Evolutionary conservation across 768 basidiomycete genomes (phyloP).

Genomic region (Leccinum pellstonianum): DNA sequence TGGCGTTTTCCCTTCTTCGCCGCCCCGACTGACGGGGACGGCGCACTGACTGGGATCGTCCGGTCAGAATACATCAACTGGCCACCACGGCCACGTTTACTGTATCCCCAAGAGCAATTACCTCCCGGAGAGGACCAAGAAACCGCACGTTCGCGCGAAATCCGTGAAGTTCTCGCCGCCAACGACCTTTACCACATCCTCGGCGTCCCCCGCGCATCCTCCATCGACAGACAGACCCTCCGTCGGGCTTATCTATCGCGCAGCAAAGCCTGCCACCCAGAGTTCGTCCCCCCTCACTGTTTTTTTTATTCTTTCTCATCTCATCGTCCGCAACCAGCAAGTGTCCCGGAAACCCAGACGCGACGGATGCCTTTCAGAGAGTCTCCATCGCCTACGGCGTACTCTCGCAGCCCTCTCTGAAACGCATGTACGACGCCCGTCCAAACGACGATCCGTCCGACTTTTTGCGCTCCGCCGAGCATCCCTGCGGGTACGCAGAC

Average conservation of each 20-base stretch:
- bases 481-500: slow-evolving; percentile 59
- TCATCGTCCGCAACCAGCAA: slow-evolving; percentile 50
- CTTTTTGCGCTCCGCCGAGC: slow-evolving; percentile 48
- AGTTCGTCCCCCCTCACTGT: slow-evolving; percentile 53
- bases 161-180: slow-evolving; percentile 51
- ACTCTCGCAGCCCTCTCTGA: slow-evolving; percentile 68
- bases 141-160: slow-evolving; percentile 16
- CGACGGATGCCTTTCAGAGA: slow-evolving; percentile 84
- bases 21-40: slow-evolving; percentile 42
- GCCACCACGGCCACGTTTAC: slow-evolving; percentile 22
- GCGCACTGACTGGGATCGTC: slow-evolving; percentile 29
- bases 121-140: slow-evolving; percentile 11
- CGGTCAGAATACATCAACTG: slow-evolving; percentile 30
- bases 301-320: slow-evolving; percentile 2
- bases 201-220: slow-evolving; percentile 51
- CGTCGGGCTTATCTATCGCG: slow-evolving; percentile 74
- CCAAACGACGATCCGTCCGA: slow-evolving; percentile 43
- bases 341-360: slow-evolving; percentile 69
- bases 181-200: slow-evolving; percentile 75
- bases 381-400: slow-evolving; percentile 83
- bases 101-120: slow-evolving; percentile 2
- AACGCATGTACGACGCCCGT: slow-evolving; percentile 65
- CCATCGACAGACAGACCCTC: slow-evolving; percentile 59
- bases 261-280: slow-evolving; percentile 80
- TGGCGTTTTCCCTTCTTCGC: slow-evolving; percentile 66